phyloP scores from a whole-genome alignment of 345 rosid species.

The Durio zibethinus region DNA sequence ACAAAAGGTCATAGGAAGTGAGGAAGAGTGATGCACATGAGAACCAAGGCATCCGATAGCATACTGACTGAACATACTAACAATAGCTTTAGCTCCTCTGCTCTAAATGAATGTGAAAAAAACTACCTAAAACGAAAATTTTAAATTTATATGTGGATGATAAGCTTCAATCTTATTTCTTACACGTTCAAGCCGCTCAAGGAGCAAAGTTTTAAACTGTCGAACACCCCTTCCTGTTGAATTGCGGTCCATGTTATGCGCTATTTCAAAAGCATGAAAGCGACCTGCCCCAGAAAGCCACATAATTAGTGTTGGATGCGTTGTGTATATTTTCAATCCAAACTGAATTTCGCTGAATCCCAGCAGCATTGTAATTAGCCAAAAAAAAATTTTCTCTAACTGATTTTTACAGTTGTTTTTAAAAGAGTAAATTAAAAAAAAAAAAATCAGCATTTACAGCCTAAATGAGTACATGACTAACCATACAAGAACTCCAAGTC shows the following conservation, averaged over 20 bases:
- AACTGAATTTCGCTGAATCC: neutral
- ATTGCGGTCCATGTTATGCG: slow-evolving; percentile 68
- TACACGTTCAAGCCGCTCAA: slow-evolving; percentile 78
- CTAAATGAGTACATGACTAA: neutral
- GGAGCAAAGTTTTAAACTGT: slow-evolving; percentile 89
- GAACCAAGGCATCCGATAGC: neutral
- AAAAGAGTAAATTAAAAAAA: neutral
- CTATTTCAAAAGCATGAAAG: slow-evolving; percentile 75
- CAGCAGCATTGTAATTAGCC: neutral
- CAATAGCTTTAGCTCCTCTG: neutral
- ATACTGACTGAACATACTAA: neutral
- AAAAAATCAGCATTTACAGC: neutral
- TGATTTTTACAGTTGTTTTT: neutral
- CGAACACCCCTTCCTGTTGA: slow-evolving; percentile 82
- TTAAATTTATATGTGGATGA: neutral
- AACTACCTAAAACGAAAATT: neutral
- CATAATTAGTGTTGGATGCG: neutral
- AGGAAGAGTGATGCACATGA: neutral
- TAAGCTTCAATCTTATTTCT: slow-evolving; percentile 12
- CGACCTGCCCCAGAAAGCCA: slow-evolving; percentile 54
- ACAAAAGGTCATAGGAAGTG: neutral
- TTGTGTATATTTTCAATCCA: neutral
- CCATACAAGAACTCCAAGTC: neutral
- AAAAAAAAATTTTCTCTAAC: neutral
- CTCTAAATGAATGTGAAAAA: neutral